phyloP scores from a whole-genome alignment of 2,329 filamentous ascomycete species.

The Aspergillus sp. region DNA sequence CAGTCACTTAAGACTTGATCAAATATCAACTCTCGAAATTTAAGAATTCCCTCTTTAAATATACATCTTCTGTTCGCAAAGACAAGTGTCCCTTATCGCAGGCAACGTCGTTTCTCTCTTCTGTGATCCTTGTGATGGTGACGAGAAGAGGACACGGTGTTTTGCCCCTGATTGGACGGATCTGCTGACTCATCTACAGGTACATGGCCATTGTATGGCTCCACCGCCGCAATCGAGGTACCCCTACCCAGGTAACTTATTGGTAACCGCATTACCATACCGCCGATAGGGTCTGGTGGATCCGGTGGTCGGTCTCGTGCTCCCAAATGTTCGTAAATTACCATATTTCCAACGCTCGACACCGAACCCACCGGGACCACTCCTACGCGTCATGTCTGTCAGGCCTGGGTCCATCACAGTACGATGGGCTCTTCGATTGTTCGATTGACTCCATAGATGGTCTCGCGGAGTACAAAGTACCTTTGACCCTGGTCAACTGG shows the following conservation, averaged over 20 bases:
- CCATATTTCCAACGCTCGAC: not conserved
- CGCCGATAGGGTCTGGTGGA: too few relatives aligned
- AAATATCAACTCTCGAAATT: too few relatives aligned
- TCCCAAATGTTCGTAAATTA: not conserved
- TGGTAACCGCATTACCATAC: constrained; percentile 11
- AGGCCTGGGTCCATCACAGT: too few relatives aligned
- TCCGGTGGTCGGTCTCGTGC: constrained; percentile 12
- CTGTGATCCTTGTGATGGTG: too few relatives aligned
- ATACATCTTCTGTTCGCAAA: not conserved
- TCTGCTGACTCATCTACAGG: constrained; percentile 1
- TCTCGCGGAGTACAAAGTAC: too few relatives aligned
- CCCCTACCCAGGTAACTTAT: constrained; percentile 11
- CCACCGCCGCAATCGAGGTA: not conserved
- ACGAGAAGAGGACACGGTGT: constrained; percentile 30
- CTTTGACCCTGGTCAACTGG: too few relatives aligned
- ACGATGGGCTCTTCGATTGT: too few relatives aligned
- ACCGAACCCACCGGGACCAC: constrained; percentile 1
- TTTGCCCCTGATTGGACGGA: constrained; percentile 14
- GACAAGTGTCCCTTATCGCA: not conserved
- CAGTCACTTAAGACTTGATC: too few relatives aligned
- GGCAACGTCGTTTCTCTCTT: too few relatives aligned
- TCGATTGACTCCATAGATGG: too few relatives aligned
- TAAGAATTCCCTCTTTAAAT: too few relatives aligned
- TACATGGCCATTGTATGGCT: not conserved
- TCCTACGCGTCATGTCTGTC: not conserved